Base-by-base conservation (phyloP, 23 red algal species). In the Gracilariopsis chorda region DNA sequence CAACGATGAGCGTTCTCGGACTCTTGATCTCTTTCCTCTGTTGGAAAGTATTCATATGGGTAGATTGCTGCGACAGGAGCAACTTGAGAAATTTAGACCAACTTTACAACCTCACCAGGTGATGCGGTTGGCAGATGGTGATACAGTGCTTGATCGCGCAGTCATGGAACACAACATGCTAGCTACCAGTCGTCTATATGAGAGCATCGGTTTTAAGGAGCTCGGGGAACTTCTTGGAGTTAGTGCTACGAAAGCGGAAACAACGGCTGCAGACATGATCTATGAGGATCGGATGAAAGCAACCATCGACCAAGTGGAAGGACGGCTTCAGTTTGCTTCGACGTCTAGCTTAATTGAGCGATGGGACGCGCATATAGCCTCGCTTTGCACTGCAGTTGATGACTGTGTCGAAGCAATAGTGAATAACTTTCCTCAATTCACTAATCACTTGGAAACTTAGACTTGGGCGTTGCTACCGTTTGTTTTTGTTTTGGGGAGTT, bases 141-240 rank as follows among this genome's bases (percentile, higher is more conserved):
- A 92, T 37, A 88, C 85, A 19, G 84, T 96, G 46, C 82, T 96
- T 5, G 94, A 90, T 72, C 83, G 78, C 30, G 89, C 94, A 14
- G 80, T 93, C 21, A 78, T 90, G 59, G 94, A 96, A 77, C 88
- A 96, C 82, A 96, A 96, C 72, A 71, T 96, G 33, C 37, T 78
- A 5, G 94, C 94, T 34, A 88, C 77, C 17, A 83, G 88, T 17
- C 68, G 80, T 42, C 64, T 96, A 21, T 96, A 96, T 37, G 59
- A 48, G 28, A 96, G 82, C 53, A 96, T 96, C 84, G 37, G 72
- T 23, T 90, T 96, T 44, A 72, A 77, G 13, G 83, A 93, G 82
- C 84, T 96, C 40, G 94, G 82, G 13, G 60, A 57, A 45, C 58
- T 96, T n/a, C 74, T 96, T 39, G 60, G 83, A 37, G 78, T 96